Evolutionary conservation across 768 basidiomycete species (phyloP).

Genomic region (Russula virescens): DNA sequence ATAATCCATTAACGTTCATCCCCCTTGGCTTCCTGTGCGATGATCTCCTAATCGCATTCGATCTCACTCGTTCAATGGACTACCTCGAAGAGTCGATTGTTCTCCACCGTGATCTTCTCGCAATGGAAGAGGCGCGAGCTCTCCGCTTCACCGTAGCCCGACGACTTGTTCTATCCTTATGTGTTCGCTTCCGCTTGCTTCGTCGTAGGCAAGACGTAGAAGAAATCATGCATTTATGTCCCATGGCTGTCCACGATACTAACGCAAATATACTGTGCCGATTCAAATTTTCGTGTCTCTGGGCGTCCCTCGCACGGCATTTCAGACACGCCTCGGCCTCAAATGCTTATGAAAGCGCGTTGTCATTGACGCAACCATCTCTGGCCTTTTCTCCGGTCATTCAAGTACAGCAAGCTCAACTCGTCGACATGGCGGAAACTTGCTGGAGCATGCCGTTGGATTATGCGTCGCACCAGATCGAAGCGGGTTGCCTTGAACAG

Average conservation of each 20-base stretch:
- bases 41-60: conserved; percentile 3
- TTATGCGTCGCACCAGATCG: not conserved
- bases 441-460: conserved; percentile 1
- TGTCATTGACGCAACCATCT: not conserved
- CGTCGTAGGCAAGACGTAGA: not conserved
- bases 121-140: not conserved
- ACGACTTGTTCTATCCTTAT: not conserved
- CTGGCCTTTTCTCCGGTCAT: not conserved
- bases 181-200: not conserved
- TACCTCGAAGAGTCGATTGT: conserved; percentile 6
- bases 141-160: not conserved
- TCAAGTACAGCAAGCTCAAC: not conserved
- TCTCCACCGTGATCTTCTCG: not conserved
- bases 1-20: not conserved
- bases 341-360: conserved; percentile 3
- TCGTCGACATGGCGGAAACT: not conserved
- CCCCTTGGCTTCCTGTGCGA: not conserved
- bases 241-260: not conserved
- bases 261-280: not conserved
- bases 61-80: not conserved
- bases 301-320: not conserved
- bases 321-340: not conserved
- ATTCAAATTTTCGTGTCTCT: conserved; percentile 2
- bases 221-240: conserved; percentile 1
- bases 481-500: not conserved